These are phyloP conservation scores for Terana coerulea DNA, from an alignment of 768 basidiomycete species.

Conservation along the genomic window DNA sequence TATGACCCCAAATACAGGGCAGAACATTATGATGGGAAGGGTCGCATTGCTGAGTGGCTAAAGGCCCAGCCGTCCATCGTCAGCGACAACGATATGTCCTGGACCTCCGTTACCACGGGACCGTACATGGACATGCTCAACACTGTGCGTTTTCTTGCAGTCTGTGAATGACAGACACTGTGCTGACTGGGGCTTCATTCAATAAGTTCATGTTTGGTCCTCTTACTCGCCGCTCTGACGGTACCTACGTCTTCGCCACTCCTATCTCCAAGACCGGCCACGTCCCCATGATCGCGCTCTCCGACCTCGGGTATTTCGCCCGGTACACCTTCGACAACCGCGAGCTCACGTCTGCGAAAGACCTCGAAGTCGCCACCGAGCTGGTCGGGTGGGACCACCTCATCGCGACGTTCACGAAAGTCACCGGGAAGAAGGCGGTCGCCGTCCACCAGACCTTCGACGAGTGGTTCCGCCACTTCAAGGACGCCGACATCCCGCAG, in stretches of 20 bases:
- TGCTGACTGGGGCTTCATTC: constrained; percentile 15
- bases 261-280: constrained; percentile 24
- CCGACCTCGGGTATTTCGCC: constrained; percentile 25
- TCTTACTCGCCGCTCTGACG: constrained; percentile 22
- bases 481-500: constrained; percentile 19
- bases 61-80: background rate
- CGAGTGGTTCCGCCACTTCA: constrained; percentile 15
- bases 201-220: constrained; percentile 19
- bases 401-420: constrained; percentile 22
- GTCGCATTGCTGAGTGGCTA: background rate
- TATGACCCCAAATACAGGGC: constrained; percentile 29
- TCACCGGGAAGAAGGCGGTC: constrained; percentile 23
- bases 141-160: background rate
- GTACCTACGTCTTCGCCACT: constrained; percentile 23
- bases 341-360: constrained; percentile 15
- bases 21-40: constrained; percentile 18
- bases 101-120: constrained; percentile 12
- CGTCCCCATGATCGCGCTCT: constrained; percentile 25
- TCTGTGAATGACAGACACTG: constrained; percentile 11
- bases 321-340: constrained; percentile 28
- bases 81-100: background rate
- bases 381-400: constrained; percentile 21
- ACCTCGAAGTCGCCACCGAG: constrained; percentile 24
- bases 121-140: constrained; percentile 14
- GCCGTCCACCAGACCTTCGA: constrained; percentile 17